These are phyloP conservation scores for Schwanniomyces polymorphus DNA, from an alignment of 805 yeast genomes.

Conservation along the genomic window DNA sequence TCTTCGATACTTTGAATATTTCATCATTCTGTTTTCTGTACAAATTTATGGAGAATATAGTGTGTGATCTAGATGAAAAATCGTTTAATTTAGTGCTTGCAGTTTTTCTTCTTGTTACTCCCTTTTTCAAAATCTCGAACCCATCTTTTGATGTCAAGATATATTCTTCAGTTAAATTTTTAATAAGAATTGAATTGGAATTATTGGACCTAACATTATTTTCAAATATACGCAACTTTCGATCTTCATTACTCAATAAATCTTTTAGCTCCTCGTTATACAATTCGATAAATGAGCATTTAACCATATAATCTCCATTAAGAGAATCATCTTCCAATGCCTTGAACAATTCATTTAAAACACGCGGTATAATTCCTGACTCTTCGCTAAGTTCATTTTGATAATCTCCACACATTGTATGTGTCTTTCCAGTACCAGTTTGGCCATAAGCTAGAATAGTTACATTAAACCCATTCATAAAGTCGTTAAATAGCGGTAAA, in stretches of 20 bases:
- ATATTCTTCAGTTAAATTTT: slow-evolving; percentile 63
- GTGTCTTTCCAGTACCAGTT: slow-evolving; percentile 89
- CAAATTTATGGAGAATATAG: slow-evolving; percentile 66
- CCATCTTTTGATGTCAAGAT: slow-evolving; percentile 59
- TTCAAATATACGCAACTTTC: slow-evolving; percentile 41
- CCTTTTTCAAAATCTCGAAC: slow-evolving; percentile 51
- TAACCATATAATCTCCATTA: slow-evolving; percentile 58
- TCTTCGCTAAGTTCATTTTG: slow-evolving; percentile 17
- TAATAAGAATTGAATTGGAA: slow-evolving; percentile 47
- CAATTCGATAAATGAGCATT: slow-evolving; percentile 78
- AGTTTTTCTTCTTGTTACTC: slow-evolving; percentile 60
- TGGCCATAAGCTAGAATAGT: slow-evolving; percentile 80
- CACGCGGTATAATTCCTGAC: slow-evolving; percentile 62
- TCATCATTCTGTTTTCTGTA: slow-evolving; percentile 39
- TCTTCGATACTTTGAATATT: slow-evolving; percentile 51
- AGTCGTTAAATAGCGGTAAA: slow-evolving; percentile 69
- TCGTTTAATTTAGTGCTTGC: slow-evolving; percentile 77
- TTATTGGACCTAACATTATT: slow-evolving; percentile 12
- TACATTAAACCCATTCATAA: slow-evolving; percentile 61
- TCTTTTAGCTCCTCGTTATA: slow-evolving; percentile 87
- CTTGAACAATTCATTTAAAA: slow-evolving; percentile 51
- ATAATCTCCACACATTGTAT: slow-evolving; percentile 60
- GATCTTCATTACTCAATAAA: slow-evolving; percentile 53
- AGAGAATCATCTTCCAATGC: slow-evolving; percentile 15
- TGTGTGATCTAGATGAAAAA: slow-evolving; percentile 72